Evolutionary conservation across 1,139 yeast species (phyloP), one percentile per base, ranked within the genome.

Genomic region (Suhomyces maxii): DNA sequence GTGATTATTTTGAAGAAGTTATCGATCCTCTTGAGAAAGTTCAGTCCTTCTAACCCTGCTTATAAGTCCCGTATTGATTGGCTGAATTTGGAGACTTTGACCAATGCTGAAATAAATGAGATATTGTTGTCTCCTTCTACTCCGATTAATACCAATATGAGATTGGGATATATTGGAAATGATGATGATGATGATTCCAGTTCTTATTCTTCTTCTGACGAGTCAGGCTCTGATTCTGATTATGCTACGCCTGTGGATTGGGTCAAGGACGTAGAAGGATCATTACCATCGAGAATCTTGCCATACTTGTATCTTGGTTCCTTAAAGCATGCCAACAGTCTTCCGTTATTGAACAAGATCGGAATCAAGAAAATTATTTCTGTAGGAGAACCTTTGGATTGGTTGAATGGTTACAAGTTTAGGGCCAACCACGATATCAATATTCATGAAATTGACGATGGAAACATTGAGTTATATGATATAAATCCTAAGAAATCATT

Each of bases 281-380:
- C 86, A 8, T 62, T 86, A 28, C 95, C 95, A 1, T 83, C 89
- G 0, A 73, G 88, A 44, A 84, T 93, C 3, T 66, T 91, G 42
- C 89, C 95, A 0, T 93, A 91, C 64, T 65, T 93, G 56, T 93
- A 90, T 60, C 72, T 93, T 46, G 99, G 99, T 0, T 86, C 95
- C 2, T 70, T 90, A 44, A 79, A 71, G 41, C 97, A 93, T 67
- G 98, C 98, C 7, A 83, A 82, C 52, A 80, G 84, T 55, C 76
- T 86, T 3, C 80, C 82, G 6, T 66, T 91, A 55, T 69, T 93
- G 47, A 65, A 70, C 31, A 77, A 76, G 43, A 67, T 93, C 23
- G 93, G 90, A 0, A 89, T 93, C 46, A 78, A 77, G 28, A 82
- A 88, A 48, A 77, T 93, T 11, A 82, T 93, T 7, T 86, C 96